Conservation (phyloP, 768 basidiomycete species). For the Russula brevipes region DNA sequence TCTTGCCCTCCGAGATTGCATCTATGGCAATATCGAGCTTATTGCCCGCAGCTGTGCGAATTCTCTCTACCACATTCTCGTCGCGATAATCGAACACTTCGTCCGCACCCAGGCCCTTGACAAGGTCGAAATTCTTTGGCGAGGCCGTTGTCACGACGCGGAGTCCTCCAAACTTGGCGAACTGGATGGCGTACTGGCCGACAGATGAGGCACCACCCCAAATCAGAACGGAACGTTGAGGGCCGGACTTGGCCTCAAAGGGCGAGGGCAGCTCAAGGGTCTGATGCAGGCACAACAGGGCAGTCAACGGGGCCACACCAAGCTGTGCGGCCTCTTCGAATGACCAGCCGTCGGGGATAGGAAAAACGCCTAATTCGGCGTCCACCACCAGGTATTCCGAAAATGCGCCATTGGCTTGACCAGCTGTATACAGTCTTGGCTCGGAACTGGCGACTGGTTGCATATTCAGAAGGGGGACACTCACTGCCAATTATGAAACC, state of each 20-base stretch:
- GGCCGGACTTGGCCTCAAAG: not conserved
- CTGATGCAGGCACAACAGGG: constrained; percentile 19
- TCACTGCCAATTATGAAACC: constrained; percentile 9
- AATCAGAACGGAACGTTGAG: constrained; percentile 10
- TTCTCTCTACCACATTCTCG: constrained; percentile 27
- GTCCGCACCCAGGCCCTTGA: constrained; percentile 36
- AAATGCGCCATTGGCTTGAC: constrained; percentile 13
- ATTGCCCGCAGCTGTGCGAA: constrained; percentile 26
- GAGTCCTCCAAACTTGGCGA: constrained; percentile 32
- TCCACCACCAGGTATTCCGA: constrained; percentile 17
- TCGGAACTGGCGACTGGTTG: not conserved
- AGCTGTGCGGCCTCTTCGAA: constrained; percentile 25
- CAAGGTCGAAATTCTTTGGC: constrained; percentile 32
- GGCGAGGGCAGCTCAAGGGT: constrained; percentile 16
- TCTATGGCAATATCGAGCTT: constrained; percentile 25
- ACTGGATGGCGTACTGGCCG: constrained; percentile 34
- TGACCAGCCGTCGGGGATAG: constrained; percentile 19
- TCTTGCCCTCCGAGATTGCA: constrained; percentile 20
- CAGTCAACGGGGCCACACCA: constrained; percentile 19
- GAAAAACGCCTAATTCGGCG: constrained; percentile 4
- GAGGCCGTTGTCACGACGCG: constrained; percentile 37
- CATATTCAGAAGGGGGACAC: not conserved
- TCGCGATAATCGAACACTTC: constrained; percentile 33
- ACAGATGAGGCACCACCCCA: constrained; percentile 31
- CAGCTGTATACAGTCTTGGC: not conserved